Percentiles rank a stretch among this genome's conserved stretches.
Conservation (phyloP, 2,329 filamentous ascomycete genomes). For the Aspergillus sp. region DNA sequence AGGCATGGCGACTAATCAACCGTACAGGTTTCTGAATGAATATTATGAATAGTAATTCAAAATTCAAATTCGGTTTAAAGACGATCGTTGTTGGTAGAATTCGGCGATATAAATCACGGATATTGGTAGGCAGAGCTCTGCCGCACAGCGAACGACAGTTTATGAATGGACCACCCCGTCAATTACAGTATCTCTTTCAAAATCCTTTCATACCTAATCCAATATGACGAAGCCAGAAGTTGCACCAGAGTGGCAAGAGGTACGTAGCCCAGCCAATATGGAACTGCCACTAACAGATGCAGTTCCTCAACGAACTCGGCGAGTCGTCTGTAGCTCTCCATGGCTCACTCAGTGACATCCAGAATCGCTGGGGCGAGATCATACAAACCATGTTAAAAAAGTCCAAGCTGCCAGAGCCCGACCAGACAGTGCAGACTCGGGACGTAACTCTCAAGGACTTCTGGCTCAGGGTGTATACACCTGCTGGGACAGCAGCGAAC, state of each 20-base stretch:
- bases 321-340: not conserved
- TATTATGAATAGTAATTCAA: not conserved
- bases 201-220: not conserved
- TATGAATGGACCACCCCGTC: not conserved
- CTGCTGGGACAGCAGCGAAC: not conserved
- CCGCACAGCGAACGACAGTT: not conserved
- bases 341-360: not conserved
- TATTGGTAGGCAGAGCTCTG: not conserved
- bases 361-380: not conserved
- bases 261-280: not conserved
- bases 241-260: not conserved
- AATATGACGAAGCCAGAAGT: not conserved
- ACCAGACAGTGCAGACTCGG: slow-evolving; percentile 1
- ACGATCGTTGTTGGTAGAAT: too few species aligned
- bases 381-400: not conserved
- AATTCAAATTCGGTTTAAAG: not conserved
- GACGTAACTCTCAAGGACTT: slow-evolving; percentile 1
- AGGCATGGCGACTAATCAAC: not conserved
- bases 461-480: not conserved
- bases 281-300: not conserved
- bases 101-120: too few species aligned
- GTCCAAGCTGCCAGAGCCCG: not conserved
- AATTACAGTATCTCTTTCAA: not conserved
- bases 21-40: too few species aligned
- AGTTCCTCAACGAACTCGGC: slow-evolving; percentile 8